Conservation (phyloP, 2,329 filamentous ascomycete species). For the Alternaria burnsii region DNA sequence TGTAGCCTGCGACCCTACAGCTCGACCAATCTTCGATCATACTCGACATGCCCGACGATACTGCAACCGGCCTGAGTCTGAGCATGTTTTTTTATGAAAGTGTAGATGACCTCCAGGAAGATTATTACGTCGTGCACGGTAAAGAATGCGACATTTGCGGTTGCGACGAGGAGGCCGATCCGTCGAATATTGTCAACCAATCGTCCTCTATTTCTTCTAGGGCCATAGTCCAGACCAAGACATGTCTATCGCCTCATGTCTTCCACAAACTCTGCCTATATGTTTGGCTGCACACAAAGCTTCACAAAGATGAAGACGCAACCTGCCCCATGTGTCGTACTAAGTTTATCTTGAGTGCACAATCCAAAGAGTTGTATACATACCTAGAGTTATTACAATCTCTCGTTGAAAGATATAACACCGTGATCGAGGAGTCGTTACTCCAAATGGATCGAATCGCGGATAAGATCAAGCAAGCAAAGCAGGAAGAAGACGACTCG, state of each 20-base stretch:
- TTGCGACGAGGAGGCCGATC: neutral
- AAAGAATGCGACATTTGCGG: neutral
- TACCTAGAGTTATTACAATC: neutral
- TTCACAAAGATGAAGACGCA: neutral
- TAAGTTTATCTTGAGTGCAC: neutral
- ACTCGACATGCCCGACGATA: neutral
- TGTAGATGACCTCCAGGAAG: neutral
- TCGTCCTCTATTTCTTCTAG: neutral
- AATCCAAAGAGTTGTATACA: neutral
- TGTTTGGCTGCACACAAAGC: neutral
- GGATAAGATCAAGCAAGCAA: neutral
- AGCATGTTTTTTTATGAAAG: neutral
- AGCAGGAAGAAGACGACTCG: neutral
- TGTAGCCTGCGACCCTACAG: neutral
- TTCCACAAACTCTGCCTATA: conserved; percentile 3
- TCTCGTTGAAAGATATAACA: neutral
- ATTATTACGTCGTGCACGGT: neutral
- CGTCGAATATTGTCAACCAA: neutral
- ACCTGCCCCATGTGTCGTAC: conserved; percentile 2
- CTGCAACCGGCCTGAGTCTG: neutral
- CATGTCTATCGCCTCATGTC: neutral
- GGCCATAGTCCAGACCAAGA: neutral
- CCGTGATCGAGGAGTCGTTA: neutral
- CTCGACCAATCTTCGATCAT: neutral
- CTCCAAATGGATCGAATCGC: neutral